Evolutionary conservation across 768 basidiomycete genomes (phyloP), one percentile per base, ranked within the genome.

Genomic region (Termitomyces sp.): DNA sequence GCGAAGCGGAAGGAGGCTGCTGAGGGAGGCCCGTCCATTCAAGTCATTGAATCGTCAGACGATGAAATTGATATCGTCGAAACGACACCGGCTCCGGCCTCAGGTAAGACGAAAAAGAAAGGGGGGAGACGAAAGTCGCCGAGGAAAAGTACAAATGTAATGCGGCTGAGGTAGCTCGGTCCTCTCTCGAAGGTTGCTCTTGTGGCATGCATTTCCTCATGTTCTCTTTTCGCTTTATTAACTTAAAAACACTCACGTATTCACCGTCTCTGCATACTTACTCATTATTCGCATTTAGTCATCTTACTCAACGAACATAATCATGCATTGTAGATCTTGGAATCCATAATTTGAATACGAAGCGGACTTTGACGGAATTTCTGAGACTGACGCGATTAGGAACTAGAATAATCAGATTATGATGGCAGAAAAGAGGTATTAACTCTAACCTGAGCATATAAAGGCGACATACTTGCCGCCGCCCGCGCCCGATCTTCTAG

Each of bases 31-130:
- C 56, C 26, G 10, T n/a, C 53, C 6, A 38, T 62, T 3, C 66
- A 67, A 24, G 60, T 65, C 42, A 60, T 64, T 10, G 69, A 67
- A 10, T 68, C 69, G 4, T 73, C 74, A 15, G 78, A 79, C 53
- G 69, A 67, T 47, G 77, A 77, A 14, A 66, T 77, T 43, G 74
- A 77, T 51, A 73, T 77, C 42, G 70, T 76, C 5, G 73, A 73
- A 41, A 67, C 68, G 22, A 63, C 60, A 10, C 61, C 59, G 9
- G 61, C 57, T n/a, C 54, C 58, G 9, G 40, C 47, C n/a, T 44
- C 50, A 21, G 58, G 45, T 40, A 60, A 54, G 35, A 22, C 53
- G 17, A 54, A 54, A 37, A 59, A 54, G 37, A 62, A 56, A 44
- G 45, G 59, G 15, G 51, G 57, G 8, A 58, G 53, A 40, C 37